phyloP scores from a whole-genome alignment of 352 stramenopile genomes.

The Aphanomyces stellatus region DNA sequence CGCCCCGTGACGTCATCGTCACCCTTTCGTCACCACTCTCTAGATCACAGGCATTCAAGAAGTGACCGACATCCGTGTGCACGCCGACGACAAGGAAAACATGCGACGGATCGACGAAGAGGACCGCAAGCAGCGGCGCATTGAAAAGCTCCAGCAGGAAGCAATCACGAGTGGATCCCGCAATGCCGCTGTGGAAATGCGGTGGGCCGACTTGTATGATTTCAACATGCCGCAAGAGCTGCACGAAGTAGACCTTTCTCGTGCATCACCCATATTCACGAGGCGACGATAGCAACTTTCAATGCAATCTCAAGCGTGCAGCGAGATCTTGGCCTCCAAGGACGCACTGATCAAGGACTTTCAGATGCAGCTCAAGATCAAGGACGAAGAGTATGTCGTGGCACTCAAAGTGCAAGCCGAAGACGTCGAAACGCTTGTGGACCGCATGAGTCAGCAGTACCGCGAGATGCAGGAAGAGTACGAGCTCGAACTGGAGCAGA shows the following conservation, averaged over 20 bases:
- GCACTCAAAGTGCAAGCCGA: slow-evolving; percentile 84
- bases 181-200: slow-evolving; percentile 92
- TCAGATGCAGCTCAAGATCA: slow-evolving; percentile 86
- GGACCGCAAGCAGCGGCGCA: slow-evolving; percentile 69
- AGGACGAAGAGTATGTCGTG: slow-evolving; percentile 94
- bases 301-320: slow-evolving; percentile 77
- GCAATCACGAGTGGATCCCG: slow-evolving; percentile 81
- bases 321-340: slow-evolving; percentile 88
- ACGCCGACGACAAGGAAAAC: slow-evolving; percentile 85
- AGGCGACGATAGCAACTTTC: slow-evolving; percentile 42
- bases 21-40: too few species aligned
- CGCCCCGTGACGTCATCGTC: too few species aligned
- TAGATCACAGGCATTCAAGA: slow-evolving; percentile 74
- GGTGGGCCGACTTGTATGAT: slow-evolving; percentile 85
- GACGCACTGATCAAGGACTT: slow-evolving; percentile 84
- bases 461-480: slow-evolving; percentile 91
- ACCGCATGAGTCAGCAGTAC: slow-evolving; percentile 87
- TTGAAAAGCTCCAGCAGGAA: slow-evolving; percentile 87
- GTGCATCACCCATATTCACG: neutral
- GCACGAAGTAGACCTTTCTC: slow-evolving; percentile 32
- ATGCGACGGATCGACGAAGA: slow-evolving; percentile 86
- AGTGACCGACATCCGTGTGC: slow-evolving; percentile 87
- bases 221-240: slow-evolving; percentile 92
- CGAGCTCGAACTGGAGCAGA: slow-evolving; percentile 88
- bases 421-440: slow-evolving; percentile 85